A percentile compares a stretch with the other conserved stretches of the same genome.
Conservation (phyloP, 2,329 filamentous ascomycete genomes). For the Diaporthe sp. region DNA sequence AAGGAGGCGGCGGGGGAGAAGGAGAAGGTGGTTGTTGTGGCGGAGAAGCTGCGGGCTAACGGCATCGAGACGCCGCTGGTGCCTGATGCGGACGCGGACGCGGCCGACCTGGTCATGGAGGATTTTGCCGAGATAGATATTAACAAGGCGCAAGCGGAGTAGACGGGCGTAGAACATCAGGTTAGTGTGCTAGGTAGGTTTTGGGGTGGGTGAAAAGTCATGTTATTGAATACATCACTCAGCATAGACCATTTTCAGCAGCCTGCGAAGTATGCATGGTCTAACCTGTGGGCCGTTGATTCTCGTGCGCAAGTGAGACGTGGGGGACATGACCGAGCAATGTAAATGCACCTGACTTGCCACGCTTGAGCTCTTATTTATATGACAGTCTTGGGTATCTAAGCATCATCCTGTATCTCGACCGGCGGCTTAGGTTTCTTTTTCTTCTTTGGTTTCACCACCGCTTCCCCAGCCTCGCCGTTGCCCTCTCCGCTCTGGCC, state of each 20-base stretch:
- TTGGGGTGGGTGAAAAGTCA: not conserved
- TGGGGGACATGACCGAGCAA: not conserved
- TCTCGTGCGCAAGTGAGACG: not conserved
- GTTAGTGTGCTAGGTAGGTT: not conserved
- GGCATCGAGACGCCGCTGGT: slow-evolving; percentile 60
- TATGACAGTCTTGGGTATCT: slow-evolving; percentile 19
- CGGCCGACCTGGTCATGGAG: slow-evolving; percentile 62
- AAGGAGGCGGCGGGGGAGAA: slow-evolving; percentile 34
- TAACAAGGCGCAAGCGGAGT: slow-evolving; percentile 15
- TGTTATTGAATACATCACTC: not conserved
- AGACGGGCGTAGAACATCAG: not conserved
- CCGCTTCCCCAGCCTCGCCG: slow-evolving; percentile 29
- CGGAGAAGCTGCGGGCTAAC: slow-evolving; percentile 55
- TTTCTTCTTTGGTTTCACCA: slow-evolving; percentile 45
- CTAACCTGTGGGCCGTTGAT: not conserved
- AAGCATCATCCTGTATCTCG: slow-evolving; percentile 36
- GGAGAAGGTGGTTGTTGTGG: slow-evolving; percentile 40
- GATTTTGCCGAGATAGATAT: slow-evolving; percentile 62
- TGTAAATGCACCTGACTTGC: not conserved
- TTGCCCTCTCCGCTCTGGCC: slow-evolving; percentile 29
- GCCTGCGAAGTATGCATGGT: not conserved
- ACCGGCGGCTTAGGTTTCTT: slow-evolving; percentile 39
- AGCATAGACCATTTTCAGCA: not conserved
- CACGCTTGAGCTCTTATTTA: not conserved
- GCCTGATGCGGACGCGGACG: slow-evolving; percentile 57